phyloP scores from a whole-genome alignment of 352 stramenopile genomes.

The Ophiocytium majus region DNA sequence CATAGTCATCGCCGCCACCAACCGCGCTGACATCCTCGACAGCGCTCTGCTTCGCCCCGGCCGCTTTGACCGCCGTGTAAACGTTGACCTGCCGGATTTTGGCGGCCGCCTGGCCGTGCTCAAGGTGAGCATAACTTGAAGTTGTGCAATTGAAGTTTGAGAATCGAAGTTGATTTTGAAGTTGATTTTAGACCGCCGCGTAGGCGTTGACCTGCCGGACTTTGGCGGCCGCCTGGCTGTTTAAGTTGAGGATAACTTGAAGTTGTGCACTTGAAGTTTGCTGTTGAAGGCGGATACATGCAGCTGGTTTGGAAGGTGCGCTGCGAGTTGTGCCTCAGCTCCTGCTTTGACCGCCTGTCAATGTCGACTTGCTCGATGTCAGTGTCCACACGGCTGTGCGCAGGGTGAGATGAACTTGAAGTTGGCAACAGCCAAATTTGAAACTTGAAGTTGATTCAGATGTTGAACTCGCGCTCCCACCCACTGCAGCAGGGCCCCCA shows the following conservation, averaged over 20 bases:
- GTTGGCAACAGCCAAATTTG: background rate
- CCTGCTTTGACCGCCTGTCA: constrained; percentile 93
- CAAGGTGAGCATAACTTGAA: constrained; percentile 26
- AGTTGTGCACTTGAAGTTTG: background rate
- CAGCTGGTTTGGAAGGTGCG: no score
- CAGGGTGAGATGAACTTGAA: constrained; percentile 77
- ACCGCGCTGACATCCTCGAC: constrained; percentile 91
- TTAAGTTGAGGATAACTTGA: constrained; percentile 84
- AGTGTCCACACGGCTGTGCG: constrained; percentile 91
- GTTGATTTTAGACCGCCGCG: constrained; percentile 89
- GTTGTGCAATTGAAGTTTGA: constrained; percentile 66
- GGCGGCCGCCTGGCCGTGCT: constrained; percentile 87
- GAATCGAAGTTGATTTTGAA: background rate
- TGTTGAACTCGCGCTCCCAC: no score
- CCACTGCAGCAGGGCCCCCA: no score
- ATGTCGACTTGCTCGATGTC: constrained; percentile 84
- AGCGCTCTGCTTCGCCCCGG: constrained; percentile 87
- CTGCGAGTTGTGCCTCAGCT: background rate
- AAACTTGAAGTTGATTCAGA: background rate
- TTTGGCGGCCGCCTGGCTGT: constrained; percentile 88
- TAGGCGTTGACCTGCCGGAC: constrained; percentile 88
- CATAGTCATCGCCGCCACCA: constrained; percentile 94
- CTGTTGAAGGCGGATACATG: no score
- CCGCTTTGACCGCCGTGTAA: constrained; percentile 91
- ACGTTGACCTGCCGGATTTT: constrained; percentile 85